Percentiles rank a stretch among this genome's conserved stretches.
Conservation (phyloP, 345 rosid genomes). For the Eutrema japonicum region DNA sequence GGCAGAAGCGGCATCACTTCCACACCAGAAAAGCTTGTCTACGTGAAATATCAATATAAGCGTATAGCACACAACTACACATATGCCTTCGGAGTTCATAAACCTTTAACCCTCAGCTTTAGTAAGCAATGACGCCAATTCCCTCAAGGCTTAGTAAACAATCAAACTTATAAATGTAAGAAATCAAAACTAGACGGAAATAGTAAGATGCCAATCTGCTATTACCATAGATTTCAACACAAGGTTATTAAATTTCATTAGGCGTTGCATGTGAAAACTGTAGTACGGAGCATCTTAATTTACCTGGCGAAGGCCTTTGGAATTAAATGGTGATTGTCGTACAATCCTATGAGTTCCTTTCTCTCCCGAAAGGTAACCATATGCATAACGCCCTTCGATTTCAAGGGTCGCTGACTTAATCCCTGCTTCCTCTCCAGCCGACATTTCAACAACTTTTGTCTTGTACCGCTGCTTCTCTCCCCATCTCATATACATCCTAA, state of each 20-base stretch:
- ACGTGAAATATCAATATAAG: conserved; percentile 36
- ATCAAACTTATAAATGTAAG: background rate
- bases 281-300: conserved; percentile 3
- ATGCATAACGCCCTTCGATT: conserved; percentile 88
- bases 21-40: conserved; percentile 94
- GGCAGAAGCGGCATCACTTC: conserved; percentile 97
- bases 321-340: conserved; percentile 95
- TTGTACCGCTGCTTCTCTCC: conserved; percentile 93
- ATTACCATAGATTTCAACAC: background rate
- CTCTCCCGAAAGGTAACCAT: conserved; percentile 91
- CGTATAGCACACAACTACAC: background rate
- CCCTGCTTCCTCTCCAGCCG: conserved; percentile 96
- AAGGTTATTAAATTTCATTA: background rate
- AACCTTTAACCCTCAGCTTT: background rate
- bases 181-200: background rate
- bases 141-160: background rate
- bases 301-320: conserved; percentile 98
- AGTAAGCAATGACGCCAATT: background rate
- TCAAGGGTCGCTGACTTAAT: conserved; percentile 90
- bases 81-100: background rate
- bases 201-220: background rate
- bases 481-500: conserved; percentile 96
- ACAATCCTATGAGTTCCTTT: conserved; percentile 97
- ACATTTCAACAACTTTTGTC: conserved; percentile 83
- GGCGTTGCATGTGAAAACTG: background rate